Conservation (phyloP, 768 basidiomycete species). For the Phanerochaete sordida region DNA sequence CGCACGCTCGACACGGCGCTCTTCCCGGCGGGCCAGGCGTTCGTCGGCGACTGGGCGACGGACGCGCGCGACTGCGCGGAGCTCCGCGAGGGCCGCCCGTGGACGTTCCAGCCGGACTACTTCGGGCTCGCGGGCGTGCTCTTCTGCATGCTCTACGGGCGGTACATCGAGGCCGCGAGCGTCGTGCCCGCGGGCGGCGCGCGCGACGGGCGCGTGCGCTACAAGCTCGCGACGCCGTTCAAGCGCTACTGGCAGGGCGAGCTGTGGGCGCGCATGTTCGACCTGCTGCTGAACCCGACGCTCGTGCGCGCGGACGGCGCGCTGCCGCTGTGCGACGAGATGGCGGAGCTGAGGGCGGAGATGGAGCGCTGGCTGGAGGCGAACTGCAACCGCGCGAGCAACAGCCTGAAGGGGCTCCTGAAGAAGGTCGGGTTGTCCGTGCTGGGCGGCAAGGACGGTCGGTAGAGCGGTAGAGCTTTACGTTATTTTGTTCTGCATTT, state of each 20-base stretch:
- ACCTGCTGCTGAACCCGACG: constrained; percentile 80
- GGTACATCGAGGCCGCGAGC: constrained; percentile 81
- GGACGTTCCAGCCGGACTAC: constrained; percentile 97
- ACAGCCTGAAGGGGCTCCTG: constrained; percentile 73
- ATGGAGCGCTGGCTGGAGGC: constrained; percentile 87
- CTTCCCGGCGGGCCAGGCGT: constrained; percentile 78
- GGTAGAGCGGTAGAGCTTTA: background rate
- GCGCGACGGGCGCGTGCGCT: constrained; percentile 32
- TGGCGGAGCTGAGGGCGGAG: constrained; percentile 61
- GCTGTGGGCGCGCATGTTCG: constrained; percentile 82
- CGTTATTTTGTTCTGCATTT: too few species aligned
- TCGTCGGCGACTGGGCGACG: constrained; percentile 82
- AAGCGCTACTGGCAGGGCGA: constrained; percentile 95
- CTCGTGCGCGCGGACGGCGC: constrained; percentile 50
- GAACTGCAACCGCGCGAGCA: constrained; percentile 84
- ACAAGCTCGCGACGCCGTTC: constrained; percentile 73
- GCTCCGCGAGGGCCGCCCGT: constrained; percentile 75
- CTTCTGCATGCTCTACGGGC: constrained; percentile 95
- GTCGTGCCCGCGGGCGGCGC: constrained; percentile 36
- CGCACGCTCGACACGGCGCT: constrained; percentile 82
- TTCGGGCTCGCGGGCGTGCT: constrained; percentile 93
- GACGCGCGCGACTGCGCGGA: constrained; percentile 93
- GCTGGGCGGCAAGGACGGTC: constrained; percentile 28
- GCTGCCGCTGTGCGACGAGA: constrained; percentile 71
- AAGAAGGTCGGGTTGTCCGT: constrained; percentile 73